These are phyloP conservation scores for Phytophthora vignae DNA, from an alignment of 352 stramenopile genomes.

Conservation along the genomic window DNA sequence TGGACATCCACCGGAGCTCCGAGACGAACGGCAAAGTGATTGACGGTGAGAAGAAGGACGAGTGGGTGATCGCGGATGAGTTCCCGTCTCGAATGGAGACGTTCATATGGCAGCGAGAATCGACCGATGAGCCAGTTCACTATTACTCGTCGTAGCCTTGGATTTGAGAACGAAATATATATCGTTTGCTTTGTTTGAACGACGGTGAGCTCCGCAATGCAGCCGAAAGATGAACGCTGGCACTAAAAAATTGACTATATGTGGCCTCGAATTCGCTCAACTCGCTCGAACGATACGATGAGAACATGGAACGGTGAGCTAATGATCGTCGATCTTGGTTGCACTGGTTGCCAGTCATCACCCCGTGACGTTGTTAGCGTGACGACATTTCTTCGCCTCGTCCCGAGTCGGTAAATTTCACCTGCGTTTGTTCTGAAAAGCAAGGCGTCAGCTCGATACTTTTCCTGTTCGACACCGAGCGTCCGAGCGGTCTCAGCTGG, in stretches of 20 bases:
- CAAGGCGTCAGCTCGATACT: too few relatives aligned
- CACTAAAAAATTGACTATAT: background rate
- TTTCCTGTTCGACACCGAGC: background rate
- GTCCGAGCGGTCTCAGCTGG: background rate
- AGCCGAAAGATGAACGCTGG: background rate
- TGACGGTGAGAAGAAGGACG: conserved; percentile 17
- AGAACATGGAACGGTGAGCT: background rate
- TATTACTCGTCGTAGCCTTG: conserved; percentile 8
- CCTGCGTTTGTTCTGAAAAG: background rate
- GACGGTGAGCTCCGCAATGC: background rate
- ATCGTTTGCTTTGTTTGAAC: conserved; percentile 1
- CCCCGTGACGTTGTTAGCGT: background rate
- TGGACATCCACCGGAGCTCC: conserved; percentile 59
- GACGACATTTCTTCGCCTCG: background rate
- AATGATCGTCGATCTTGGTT: background rate
- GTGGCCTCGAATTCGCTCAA: background rate
- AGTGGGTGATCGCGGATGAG: conserved; percentile 16
- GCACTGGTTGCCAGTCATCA: background rate
- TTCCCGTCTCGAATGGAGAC: conserved; percentile 33
- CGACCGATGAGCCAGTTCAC: conserved; percentile 5
- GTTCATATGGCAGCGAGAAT: conserved; percentile 30
- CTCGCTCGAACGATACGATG: background rate
- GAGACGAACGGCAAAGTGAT: conserved; percentile 48
- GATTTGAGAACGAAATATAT: conserved; percentile 1
- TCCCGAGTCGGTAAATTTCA: background rate